These are phyloP conservation scores for Arthrobotrys pseudoclavata DNA, from an alignment of 2,329 filamentous ascomycete genomes.

Conservation along the genomic window DNA sequence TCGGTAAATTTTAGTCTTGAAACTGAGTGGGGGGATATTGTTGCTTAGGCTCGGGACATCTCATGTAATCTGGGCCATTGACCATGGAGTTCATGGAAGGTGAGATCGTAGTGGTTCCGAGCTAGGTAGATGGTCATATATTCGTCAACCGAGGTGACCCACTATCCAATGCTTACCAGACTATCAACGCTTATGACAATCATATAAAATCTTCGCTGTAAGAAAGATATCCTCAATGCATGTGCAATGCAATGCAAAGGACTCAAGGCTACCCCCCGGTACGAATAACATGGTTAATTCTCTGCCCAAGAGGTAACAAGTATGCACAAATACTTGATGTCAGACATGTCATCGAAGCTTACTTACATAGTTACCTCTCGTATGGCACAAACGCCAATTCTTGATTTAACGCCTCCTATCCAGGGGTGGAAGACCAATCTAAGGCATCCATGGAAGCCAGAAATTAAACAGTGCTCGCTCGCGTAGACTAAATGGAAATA, in stretches of 20 bases:
- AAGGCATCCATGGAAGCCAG: not conserved
- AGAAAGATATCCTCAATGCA: not conserved
- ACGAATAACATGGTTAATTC: not conserved
- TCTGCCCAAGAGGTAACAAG: no score
- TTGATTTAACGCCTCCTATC: not conserved
- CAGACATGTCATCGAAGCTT: no score
- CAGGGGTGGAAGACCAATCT: not conserved
- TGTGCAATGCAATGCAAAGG: not conserved
- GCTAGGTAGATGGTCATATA: no score
- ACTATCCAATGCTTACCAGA: not conserved
- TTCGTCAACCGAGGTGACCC: not conserved
- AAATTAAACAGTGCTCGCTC: not conserved
- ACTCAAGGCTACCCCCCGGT: no score
- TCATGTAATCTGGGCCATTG: no score
- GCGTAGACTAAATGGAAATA: constrained; percentile 22
- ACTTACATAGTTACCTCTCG: no score
- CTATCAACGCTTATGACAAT: not conserved
- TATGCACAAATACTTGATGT: no score
- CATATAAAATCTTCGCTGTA: not conserved
- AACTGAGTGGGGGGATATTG: no score
- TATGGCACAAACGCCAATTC: not conserved
- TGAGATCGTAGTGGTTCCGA: no score
- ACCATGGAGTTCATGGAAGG: no score
- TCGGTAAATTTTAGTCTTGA: not conserved
- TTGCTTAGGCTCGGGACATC: no score